Percentiles rank a stretch among this genome's conserved stretches.
Conservation (phyloP, 78 protist species). For the Goniomonas avonlea region DNA sequence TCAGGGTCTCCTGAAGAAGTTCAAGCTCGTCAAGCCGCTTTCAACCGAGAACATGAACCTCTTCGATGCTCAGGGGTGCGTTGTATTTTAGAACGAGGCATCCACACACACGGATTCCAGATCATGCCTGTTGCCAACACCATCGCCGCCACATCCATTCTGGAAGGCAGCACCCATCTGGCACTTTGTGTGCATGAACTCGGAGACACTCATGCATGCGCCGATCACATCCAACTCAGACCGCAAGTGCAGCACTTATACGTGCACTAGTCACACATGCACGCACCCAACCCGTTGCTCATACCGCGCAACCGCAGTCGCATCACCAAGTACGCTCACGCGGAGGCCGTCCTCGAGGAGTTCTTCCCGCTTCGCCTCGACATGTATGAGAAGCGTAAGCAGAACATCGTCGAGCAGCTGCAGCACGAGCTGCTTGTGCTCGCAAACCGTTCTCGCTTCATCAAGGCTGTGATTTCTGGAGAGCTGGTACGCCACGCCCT, state of each 20-base stretch:
- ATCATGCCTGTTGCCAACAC: too few species aligned
- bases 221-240: too few species aligned
- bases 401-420: not conserved
- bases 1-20: conserved; percentile 42
- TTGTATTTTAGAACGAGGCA: too few species aligned
- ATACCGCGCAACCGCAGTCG: too few species aligned
- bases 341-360: conserved; percentile 56
- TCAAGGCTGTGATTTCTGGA: conserved; percentile 15
- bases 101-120: too few species aligned
- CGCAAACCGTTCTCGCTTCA: conserved; percentile 31
- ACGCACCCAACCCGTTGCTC: too few species aligned
- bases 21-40: conserved; percentile 54
- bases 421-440: not conserved
- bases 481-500: conserved; percentile 5
- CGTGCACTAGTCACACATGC: too few species aligned
- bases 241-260: too few species aligned
- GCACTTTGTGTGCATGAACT: too few species aligned
- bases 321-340: conserved; percentile 60
- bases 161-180: too few species aligned
- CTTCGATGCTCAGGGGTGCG: conserved; percentile 74
- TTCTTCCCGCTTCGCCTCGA: conserved; percentile 68
- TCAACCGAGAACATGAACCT: conserved; percentile 69
- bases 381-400: conserved; percentile 69
- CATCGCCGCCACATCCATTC: too few species aligned
- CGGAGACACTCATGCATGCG: too few species aligned